These are phyloP conservation scores for Fusarium fujikuroi DNA, from an alignment of 2,329 filamentous ascomycete species.

Conservation along the genomic window DNA sequence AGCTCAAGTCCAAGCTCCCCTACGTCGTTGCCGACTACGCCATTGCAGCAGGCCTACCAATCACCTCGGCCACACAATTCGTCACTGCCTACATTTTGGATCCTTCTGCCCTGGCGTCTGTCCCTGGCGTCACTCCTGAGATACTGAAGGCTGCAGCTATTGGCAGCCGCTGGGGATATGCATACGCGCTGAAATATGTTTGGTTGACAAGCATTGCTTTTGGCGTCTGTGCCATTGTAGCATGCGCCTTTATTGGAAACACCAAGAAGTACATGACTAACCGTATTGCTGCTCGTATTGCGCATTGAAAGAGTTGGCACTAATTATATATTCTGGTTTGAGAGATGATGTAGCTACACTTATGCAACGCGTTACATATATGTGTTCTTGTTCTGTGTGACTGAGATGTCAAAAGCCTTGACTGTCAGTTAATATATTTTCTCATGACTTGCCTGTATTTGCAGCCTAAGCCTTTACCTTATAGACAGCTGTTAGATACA, in stretches of 20 bases:
- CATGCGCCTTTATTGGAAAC: neutral
- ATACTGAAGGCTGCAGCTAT: neutral
- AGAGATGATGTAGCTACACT: fast-evolving
- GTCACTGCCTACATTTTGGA: neutral
- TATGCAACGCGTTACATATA: fast-evolving
- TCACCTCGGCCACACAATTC: neutral
- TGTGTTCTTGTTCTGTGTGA: neutral
- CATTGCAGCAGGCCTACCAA: neutral
- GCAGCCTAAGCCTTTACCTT: fast-evolving
- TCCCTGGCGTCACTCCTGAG: neutral
- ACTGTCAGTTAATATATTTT: neutral
- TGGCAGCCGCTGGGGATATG: neutral
- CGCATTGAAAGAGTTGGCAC: neutral
- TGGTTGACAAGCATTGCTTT: neutral
- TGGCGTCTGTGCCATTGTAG: neutral
- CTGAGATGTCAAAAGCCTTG: fast-evolving
- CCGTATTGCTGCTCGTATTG: neutral
- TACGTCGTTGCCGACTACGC: neutral
- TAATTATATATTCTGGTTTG: fast-evolving
- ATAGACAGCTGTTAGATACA: fast-evolving
- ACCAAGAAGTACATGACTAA: neutral
- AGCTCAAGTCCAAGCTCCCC: neutral
- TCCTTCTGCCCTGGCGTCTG: neutral
- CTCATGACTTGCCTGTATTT: fast-evolving
- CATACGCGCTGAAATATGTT: neutral